Base-by-base conservation (phyloP, 768 basidiomycete species). In the Suillus paluster region DNA sequence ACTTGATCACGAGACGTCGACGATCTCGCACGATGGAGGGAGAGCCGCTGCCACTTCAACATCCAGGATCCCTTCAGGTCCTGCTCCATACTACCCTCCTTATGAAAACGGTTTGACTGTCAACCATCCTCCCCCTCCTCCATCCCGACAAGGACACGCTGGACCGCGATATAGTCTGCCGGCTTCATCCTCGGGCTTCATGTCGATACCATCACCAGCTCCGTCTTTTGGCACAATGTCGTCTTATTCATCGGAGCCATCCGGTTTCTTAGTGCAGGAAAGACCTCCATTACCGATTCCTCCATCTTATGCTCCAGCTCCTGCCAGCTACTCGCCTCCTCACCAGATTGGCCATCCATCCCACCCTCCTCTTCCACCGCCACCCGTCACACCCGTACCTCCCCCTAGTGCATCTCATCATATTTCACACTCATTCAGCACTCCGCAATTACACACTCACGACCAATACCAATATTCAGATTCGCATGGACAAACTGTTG, bases 121-220 rank as follows among this genome's bases (percentile, higher is more conserved):
- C 15, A 42, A 38, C 62, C 63, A 75, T 19, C 79, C 77, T 5
- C 72, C 80, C 52, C 69, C 81, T 2, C 68, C 72, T 33, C 67
- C 36, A 10, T 54, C 53, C 10, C 36, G 53, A 25, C 53, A 54
- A 54, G 36, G 73, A 25, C 72, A 73, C 44, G 80, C 81, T 66
- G 85, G 84, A 38, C 85, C 89, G 14, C 81, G 91, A 57, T 86
- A 89, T 66, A 91, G 87, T 66, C 77, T 90, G 62, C 89, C 90
- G 21, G 68, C 83, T 1, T 75, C 85, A 8, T 86, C 90, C 0
- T 89, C 90, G 12, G 90, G 91, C 14, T 93, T 91, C 67, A 76
- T 84, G 58, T 86, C 90, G 42, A 69, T 89, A 49, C 70, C 80
- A 30, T 80, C 59, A 58, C 68, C 76, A n/a, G 60, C 74, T 42